Evolutionary conservation across 805 yeast genomes (phyloP).

Genomic region (Zygoascus ofunaensis): DNA sequence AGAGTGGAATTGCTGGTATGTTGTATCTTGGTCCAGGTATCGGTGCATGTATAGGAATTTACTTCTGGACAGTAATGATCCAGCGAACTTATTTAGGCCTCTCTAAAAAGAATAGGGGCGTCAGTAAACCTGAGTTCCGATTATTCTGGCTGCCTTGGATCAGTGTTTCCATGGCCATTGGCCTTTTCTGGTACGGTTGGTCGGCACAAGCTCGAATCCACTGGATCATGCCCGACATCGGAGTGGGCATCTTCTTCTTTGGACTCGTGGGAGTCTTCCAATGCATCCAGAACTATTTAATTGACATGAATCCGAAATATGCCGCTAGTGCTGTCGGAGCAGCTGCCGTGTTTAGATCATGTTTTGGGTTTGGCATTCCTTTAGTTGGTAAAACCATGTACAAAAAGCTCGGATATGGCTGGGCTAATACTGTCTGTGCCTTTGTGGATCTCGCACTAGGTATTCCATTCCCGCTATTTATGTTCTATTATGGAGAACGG

Average conservation of each 20-base stretch:
- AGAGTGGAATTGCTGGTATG: conserved; percentile 43
- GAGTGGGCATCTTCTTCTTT: conserved; percentile 50
- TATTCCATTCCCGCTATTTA: conserved; percentile 54
- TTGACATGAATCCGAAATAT: conserved; percentile 59
- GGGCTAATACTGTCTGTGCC: conserved; percentile 62
- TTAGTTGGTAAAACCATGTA: conserved; percentile 54
- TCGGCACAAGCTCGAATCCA: conserved; percentile 45
- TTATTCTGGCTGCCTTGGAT: conserved; percentile 43
- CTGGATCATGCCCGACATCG: conserved; percentile 58
- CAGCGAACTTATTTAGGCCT: conserved; percentile 34
- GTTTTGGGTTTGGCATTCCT: conserved; percentile 63
- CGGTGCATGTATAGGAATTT: conserved; percentile 44
- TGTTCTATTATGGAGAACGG: conserved; percentile 47
- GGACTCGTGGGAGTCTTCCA: conserved; percentile 58
- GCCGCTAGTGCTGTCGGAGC: conserved; percentile 66
- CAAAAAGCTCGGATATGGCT: conserved; percentile 48
- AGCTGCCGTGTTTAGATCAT: conserved; percentile 56
- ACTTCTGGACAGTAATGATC: conserved; percentile 39
- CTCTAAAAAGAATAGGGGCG: conserved; percentile 40
- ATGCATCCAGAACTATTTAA: conserved; percentile 56
- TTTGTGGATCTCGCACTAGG: conserved; percentile 49
- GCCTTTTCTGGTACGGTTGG: conserved; percentile 68
- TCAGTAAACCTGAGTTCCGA: conserved; percentile 52
- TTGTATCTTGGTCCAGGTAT: conserved; percentile 51
- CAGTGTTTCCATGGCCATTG: conserved; percentile 48